Conservation (phyloP, 1,139 yeast species). For the Taphrina flavorubra region DNA sequence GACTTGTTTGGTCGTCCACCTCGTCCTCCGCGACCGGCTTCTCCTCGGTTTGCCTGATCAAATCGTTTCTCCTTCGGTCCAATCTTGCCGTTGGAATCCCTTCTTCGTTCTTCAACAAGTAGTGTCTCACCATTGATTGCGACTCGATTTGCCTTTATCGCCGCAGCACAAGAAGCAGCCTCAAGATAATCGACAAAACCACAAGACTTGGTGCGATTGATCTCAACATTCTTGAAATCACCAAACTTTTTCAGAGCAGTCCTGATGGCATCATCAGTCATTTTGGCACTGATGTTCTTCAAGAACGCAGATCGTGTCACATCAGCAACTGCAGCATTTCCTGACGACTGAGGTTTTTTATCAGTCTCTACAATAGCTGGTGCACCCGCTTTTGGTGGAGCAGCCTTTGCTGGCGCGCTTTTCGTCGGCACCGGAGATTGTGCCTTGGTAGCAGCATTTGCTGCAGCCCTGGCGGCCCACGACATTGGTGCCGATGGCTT, state of each 20-base stretch:
- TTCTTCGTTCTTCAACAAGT: conserved; percentile 34
- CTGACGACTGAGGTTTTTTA: conserved; percentile 22
- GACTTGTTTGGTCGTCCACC: conserved; percentile 14
- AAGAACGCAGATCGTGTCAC: conserved; percentile 51
- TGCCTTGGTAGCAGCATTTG: conserved; percentile 38
- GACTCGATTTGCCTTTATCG: conserved; percentile 46
- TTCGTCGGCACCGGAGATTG: conserved; percentile 30
- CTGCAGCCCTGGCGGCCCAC: conserved; percentile 41
- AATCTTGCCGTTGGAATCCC: conserved; percentile 29
- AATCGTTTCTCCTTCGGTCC: conserved; percentile 33
- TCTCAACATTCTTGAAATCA: conserved; percentile 52
- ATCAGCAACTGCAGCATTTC: conserved; percentile 37
- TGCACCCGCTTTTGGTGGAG: conserved; percentile 16
- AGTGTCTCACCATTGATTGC: conserved; percentile 26
- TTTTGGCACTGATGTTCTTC: conserved; percentile 51
- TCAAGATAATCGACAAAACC: conserved; percentile 55
- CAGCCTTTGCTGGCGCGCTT: conserved; percentile 41
- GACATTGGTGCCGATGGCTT: conserved; percentile 39
- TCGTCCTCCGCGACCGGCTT: conserved; percentile 19
- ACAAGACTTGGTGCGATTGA: conserved; percentile 51
- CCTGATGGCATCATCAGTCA: conserved; percentile 49
- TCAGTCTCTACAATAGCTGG: conserved; percentile 31
- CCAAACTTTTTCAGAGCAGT: conserved; percentile 52
- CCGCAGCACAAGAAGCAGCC: conserved; percentile 50
- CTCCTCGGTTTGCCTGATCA: conserved; percentile 21